phyloP scores from a whole-genome alignment of 106 monocot species.

The Gastrodia elata region DNA sequence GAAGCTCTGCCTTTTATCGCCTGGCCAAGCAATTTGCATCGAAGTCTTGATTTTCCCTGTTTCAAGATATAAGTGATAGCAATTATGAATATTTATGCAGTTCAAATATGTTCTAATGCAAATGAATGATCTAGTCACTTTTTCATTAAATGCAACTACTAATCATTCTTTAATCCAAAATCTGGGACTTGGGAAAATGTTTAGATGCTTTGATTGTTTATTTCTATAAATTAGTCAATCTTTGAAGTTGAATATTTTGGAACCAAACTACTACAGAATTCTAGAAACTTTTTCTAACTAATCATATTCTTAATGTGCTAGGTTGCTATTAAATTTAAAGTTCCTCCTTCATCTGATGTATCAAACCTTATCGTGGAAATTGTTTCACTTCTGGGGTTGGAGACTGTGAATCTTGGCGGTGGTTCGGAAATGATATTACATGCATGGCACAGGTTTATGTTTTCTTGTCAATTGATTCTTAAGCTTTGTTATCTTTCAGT shows the following conservation, averaged over 20 bases:
- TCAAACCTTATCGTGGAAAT: constrained; percentile 43
- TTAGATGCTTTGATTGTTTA: not conserved
- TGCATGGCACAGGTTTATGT: constrained; percentile 57
- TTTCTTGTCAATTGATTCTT: not conserved
- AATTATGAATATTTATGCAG: not conserved
- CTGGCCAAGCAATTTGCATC: not conserved
- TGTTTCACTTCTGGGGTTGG: constrained; percentile 38
- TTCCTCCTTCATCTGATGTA: constrained; percentile 42
- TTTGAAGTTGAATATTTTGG: not conserved
- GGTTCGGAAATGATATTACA: constrained; percentile 62
- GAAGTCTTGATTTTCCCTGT: not conserved
- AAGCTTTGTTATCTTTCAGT: not conserved
- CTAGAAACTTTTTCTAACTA: not conserved
- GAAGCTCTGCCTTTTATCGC: not conserved
- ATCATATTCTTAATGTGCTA: constrained; percentile 2
- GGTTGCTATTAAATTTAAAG: constrained; percentile 52
- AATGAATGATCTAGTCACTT: not conserved
- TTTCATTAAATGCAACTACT: not conserved
- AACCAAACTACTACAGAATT: not conserved
- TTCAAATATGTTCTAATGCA: not conserved
- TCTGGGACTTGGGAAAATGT: not conserved
- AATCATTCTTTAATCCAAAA: not conserved
- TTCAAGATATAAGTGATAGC: not conserved
- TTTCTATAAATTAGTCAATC: not conserved
- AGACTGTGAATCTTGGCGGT: constrained; percentile 26